These are phyloP conservation scores for Wilhelminamyces savonicus DNA, from an alignment of 805 yeast species.

Conservation along the genomic window DNA sequence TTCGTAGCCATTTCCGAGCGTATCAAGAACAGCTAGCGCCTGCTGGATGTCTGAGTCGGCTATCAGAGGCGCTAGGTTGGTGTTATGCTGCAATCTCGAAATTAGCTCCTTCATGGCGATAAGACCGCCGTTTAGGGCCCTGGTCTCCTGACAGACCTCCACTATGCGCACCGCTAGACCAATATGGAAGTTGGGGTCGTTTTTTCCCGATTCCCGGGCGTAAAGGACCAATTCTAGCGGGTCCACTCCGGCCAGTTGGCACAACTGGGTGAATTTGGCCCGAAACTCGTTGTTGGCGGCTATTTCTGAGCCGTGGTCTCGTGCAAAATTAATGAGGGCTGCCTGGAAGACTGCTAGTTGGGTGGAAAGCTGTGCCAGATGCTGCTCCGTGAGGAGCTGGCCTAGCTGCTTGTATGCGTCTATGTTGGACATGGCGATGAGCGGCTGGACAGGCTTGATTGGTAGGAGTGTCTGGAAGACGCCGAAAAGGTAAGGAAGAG, in stretches of 20 bases:
- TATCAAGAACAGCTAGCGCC: constrained; percentile 46
- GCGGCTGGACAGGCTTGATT: no score
- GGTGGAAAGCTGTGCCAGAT: constrained; percentile 54
- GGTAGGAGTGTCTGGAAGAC: no score
- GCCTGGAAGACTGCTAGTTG: constrained; percentile 75
- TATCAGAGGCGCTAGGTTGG: constrained; percentile 24
- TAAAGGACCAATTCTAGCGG: constrained; percentile 45
- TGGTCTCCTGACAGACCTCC: constrained; percentile 66
- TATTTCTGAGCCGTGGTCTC: constrained; percentile 64
- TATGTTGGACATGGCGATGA: no score
- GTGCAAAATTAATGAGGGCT: constrained; percentile 69
- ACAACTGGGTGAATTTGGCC: constrained; percentile 67
- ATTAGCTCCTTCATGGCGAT: constrained; percentile 47
- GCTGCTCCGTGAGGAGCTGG: constrained; percentile 41
- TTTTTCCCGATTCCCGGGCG: constrained; percentile 16
- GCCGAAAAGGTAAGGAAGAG: no score
- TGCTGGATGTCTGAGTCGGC: constrained; percentile 48
- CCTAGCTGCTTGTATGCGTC: constrained; percentile 45
- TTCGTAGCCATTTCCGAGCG: constrained; percentile 68
- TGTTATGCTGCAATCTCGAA: constrained; percentile 21
- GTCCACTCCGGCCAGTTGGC: constrained; percentile 78
- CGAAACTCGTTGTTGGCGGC: constrained; percentile 58
- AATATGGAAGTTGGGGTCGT: constrained; percentile 48
- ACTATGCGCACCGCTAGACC: constrained; percentile 70
- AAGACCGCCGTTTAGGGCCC: constrained; percentile 77